Evolutionary conservation across 2,329 filamentous ascomycete species (phyloP).

Genomic region (Aspergillus amoenus): DNA sequence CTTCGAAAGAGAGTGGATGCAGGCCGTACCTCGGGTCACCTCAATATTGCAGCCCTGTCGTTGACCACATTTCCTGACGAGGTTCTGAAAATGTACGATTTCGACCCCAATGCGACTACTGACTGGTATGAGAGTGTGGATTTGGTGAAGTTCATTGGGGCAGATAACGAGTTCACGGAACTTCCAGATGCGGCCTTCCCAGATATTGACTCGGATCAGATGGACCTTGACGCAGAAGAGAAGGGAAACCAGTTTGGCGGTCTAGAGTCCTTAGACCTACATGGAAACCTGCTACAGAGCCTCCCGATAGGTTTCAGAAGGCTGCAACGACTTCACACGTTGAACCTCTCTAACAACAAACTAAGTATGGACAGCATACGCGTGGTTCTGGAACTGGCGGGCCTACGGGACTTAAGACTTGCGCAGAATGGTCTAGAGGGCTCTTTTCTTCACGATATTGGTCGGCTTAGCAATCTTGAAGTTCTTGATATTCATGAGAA

Average conservation of each 20-base stretch:
- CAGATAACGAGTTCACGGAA: slow-evolving; percentile 81
- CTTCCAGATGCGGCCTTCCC: slow-evolving; percentile 77
- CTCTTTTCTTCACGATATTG: slow-evolving; percentile 62
- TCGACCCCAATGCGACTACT: slow-evolving; percentile 63
- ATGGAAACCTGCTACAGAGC: slow-evolving; percentile 73
- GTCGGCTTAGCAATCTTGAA: slow-evolving; percentile 68
- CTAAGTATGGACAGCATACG: slow-evolving; percentile 71
- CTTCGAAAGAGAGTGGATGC: slow-evolving; percentile 70
- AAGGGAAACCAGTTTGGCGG: slow-evolving; percentile 76
- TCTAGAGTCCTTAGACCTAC: slow-evolving; percentile 77
- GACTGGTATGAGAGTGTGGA: slow-evolving; percentile 93
- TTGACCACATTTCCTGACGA: slow-evolving; percentile 77
- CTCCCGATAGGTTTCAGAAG: slow-evolving; percentile 75
- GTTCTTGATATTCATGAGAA: slow-evolving; percentile 81
- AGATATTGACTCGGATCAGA: slow-evolving; percentile 58
- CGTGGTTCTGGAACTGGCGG: slow-evolving; percentile 69
- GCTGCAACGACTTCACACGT: slow-evolving; percentile 69
- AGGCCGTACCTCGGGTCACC: slow-evolving; percentile 72
- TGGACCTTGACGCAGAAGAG: slow-evolving; percentile 64
- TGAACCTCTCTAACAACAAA: slow-evolving; percentile 85
- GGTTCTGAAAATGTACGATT: slow-evolving; percentile 87
- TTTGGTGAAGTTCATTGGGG: slow-evolving; percentile 76
- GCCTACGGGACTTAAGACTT: slow-evolving; percentile 76
- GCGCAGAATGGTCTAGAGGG: slow-evolving; percentile 75
- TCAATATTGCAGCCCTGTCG: slow-evolving; percentile 85